Conservation (phyloP, 768 basidiomycete genomes). For the Coprinopsis sp. region DNA sequence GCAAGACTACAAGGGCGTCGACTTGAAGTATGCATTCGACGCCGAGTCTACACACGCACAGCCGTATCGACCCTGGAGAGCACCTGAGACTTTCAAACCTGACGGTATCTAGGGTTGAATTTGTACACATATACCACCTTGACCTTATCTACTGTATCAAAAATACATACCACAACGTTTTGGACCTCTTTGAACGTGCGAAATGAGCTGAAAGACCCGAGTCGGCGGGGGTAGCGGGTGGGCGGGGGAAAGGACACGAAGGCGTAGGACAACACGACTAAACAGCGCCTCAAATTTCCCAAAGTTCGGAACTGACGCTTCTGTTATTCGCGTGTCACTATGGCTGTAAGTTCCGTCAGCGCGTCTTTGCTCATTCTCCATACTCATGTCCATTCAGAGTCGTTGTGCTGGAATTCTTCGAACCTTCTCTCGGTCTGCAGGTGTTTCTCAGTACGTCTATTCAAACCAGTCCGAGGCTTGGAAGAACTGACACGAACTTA, state of each 20-base stretch:
- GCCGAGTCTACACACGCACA: neutral
- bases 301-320: slow-evolving; percentile 12
- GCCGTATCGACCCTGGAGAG: too few relatives aligned
- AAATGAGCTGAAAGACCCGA: too few relatives aligned
- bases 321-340: slow-evolving; percentile 24
- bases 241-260: neutral
- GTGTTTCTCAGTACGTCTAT: slow-evolving; percentile 31
- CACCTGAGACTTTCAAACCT: too few relatives aligned
- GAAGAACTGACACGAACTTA: slow-evolving; percentile 8
- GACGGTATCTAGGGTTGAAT: too few relatives aligned
- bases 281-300: slow-evolving; percentile 33
- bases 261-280: slow-evolving; percentile 26
- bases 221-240: neutral
- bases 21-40: slow-evolving; percentile 16
- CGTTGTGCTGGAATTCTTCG: slow-evolving; percentile 41
- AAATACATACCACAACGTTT: too few relatives aligned
- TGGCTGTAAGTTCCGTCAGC: slow-evolving; percentile 37
- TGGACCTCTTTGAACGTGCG: too few relatives aligned
- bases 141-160: too few relatives aligned
- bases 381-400: slow-evolving; percentile 26
- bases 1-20: slow-evolving; percentile 6
- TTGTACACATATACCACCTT: too few relatives aligned
- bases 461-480: slow-evolving; percentile 5
- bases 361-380: slow-evolving; percentile 1
- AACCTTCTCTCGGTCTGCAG: slow-evolving; percentile 36